Evolutionary conservation across 805 yeast genomes (phyloP), one percentile per base, ranked within the genome.

Genomic region (Wickerhamiella lipophila): DNA sequence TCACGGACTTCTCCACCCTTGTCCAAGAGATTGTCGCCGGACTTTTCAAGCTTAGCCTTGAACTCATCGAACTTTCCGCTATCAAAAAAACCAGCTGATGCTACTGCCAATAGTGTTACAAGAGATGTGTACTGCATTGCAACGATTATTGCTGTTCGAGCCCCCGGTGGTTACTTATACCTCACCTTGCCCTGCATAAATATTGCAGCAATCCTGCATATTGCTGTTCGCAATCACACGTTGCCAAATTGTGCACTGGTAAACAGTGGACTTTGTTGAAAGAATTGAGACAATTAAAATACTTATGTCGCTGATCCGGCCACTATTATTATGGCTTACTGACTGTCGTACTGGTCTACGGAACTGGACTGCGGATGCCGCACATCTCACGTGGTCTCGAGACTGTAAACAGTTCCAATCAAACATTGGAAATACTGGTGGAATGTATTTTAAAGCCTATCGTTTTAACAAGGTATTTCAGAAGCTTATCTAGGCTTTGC

Each of bases 21-120:
- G 52, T 68, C 73, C 48, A 61, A 57, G 16, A 70, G 49, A 36
- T 59, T 60, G 32, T 62, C 60, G 48, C 61, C 59, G 39, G 67
- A 49, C 43, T 61, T 62, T 26, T 61, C 57, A 15, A 68, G 57
- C 13, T 65, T 53, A 35, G 60, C 53, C 52, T 60, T 59, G 46
- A 62, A 32, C 42, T 35, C 41, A 9, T 32, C 47, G n/a, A 34
- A 44, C 41, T 23, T 34, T 6, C 32, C 18, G 4, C 47, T 36
- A 7, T 34, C 47, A 34, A 44, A 44, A 19, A 44, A 44, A 1
- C 47, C 47, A 2, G 47, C 47, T 4, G 43, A 23, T 19, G n/a
- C 30, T n/a, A 22, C 30, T 15, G 30, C 30, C 23, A 40, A 22
- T 40, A 40, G 6, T 25, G 43, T 30, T 19, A 40, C 29, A 6